These are phyloP conservation scores for Cercospora zeae-maydis DNA, from an alignment of 2,329 filamentous ascomycete species.

Conservation along the genomic window DNA sequence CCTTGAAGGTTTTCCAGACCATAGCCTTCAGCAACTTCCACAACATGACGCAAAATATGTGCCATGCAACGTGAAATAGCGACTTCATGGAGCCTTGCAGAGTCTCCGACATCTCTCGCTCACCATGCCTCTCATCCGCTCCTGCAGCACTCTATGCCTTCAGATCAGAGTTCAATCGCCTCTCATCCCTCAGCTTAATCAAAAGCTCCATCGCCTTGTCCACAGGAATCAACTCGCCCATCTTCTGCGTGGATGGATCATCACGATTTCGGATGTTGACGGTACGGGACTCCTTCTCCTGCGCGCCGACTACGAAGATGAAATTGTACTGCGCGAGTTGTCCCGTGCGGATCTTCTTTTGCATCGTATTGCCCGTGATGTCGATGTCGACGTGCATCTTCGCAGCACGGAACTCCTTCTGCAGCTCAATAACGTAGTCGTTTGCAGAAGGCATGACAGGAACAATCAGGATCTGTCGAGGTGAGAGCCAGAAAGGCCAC, in stretches of 20 bases:
- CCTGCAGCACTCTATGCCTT: constrained; percentile 5
- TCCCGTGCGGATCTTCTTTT: constrained; percentile 83
- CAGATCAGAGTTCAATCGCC: constrained; percentile 31
- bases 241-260: constrained; percentile 58
- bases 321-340: constrained; percentile 82
- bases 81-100: not conserved
- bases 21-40: not conserved
- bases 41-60: not conserved
- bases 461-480: constrained; percentile 75
- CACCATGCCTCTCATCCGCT: not conserved
- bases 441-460: constrained; percentile 69
- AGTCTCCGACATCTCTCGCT: not conserved
- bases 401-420: constrained; percentile 59
- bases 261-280: constrained; percentile 65
- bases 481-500: constrained; percentile 86
- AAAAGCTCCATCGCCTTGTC: constrained; percentile 58
- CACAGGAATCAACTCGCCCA: constrained; percentile 59
- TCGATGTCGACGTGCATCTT: constrained; percentile 71
- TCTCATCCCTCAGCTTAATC: constrained; percentile 43
- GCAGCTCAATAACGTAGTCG: constrained; percentile 73
- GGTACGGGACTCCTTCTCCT: constrained; percentile 56
- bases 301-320: constrained; percentile 67
- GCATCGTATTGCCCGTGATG: constrained; percentile 72
- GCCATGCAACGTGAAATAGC: not conserved
- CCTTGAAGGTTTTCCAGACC: not conserved